These are phyloP conservation scores for Fusarium protoensiforme DNA, from an alignment of 2,329 filamentous ascomycete species.

Conservation along the genomic window DNA sequence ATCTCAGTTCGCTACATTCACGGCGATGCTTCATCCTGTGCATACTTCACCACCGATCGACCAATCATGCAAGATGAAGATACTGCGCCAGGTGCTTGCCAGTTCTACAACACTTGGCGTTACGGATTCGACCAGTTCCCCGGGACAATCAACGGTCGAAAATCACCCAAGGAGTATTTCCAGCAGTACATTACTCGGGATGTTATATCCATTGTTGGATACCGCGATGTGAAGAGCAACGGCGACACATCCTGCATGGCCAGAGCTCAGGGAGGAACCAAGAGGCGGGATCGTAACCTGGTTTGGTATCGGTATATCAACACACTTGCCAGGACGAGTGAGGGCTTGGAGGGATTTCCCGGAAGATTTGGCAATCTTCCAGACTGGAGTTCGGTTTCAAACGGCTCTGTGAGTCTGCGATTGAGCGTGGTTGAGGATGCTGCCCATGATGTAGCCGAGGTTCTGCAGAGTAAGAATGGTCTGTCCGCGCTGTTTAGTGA, in stretches of 20 bases:
- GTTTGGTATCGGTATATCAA: conserved; percentile 16
- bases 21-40: neutral
- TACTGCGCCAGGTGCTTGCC: neutral
- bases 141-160: neutral
- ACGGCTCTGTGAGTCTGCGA: neutral
- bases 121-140: conserved; percentile 4
- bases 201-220: neutral
- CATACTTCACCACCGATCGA: neutral
- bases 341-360: neutral
- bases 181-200: neutral
- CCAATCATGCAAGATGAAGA: neutral
- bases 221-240: neutral
- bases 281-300: conserved; percentile 6
- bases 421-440: neutral
- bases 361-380: neutral
- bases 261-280: neutral
- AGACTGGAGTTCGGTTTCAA: neutral
- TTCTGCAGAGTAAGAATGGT: neutral
- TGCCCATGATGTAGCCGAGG: neutral
- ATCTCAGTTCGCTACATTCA: neutral
- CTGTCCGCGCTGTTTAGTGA: neutral
- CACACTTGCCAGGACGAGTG: conserved; percentile 3
- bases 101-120: conserved; percentile 9
- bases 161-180: neutral
- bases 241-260: conserved; percentile 12